Conservation (phyloP, 805 yeast species). For the Debaryomyces maramus region DNA sequence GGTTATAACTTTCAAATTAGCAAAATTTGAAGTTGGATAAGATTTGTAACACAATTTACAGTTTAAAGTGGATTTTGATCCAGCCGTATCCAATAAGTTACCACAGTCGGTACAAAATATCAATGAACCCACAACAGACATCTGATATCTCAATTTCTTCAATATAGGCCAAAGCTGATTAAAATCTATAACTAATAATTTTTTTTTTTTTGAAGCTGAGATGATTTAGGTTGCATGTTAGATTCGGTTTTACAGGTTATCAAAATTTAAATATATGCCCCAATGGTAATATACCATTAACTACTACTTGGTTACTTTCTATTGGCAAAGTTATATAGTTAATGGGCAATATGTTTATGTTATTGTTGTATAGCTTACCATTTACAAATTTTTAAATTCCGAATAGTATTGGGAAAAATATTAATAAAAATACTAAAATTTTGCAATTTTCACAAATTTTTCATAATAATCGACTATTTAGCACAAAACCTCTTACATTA, state of each 20-base stretch:
- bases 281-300: no score
- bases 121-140: constrained; percentile 95
- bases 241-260: not conserved
- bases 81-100: constrained; percentile 71
- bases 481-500: no score
- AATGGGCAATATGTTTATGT: no score
- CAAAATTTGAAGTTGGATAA: constrained; percentile 54
- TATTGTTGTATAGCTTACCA: no score
- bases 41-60: constrained; percentile 54
- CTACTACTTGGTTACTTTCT: no score
- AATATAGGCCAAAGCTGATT: not conserved
- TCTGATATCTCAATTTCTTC: constrained; percentile 23
- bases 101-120: constrained; percentile 95
- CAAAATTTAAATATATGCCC: no score
- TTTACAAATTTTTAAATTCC: no score
- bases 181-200: not conserved
- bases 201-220: constrained; percentile 2
- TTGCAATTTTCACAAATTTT: no score
- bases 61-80: constrained; percentile 47
- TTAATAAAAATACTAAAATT: no score
- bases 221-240: not conserved
- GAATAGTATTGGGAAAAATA: no score
- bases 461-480: no score
- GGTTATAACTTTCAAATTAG: constrained; percentile 82
- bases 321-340: no score